Percentiles rank a stretch among this genome's conserved stretches.
These are phyloP conservation scores for Pyrenophora graminea DNA, from an alignment of 2,329 filamentous ascomycete genomes.

Conservation along the genomic window DNA sequence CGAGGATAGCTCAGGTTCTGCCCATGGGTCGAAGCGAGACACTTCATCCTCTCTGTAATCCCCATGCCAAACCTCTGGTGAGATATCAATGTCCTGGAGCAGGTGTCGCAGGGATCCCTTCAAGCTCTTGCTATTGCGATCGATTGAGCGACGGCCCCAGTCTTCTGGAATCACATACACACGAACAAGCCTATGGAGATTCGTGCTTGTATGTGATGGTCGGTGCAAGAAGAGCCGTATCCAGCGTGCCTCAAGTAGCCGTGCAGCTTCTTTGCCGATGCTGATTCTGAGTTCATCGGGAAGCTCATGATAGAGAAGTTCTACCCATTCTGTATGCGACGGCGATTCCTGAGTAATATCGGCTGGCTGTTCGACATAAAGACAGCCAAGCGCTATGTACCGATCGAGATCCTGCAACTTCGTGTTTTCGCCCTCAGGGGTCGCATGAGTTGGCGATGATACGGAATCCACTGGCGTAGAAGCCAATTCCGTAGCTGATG, in stretches of 20 bases:
- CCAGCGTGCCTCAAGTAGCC: constrained; percentile 42
- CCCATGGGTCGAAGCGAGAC: constrained; percentile 47
- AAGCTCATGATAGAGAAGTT: constrained; percentile 26
- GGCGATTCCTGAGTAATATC: not conserved
- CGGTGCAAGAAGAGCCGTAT: constrained; percentile 36
- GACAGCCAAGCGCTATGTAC: constrained; percentile 45
- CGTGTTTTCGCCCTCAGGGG: not conserved
- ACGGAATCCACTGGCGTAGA: constrained; percentile 19
- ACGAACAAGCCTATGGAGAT: constrained; percentile 47
- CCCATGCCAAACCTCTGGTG: constrained; percentile 61
- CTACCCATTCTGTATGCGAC: constrained; percentile 25
- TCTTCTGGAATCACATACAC: constrained; percentile 71
- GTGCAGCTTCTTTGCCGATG: constrained; percentile 31
- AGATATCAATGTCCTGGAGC: constrained; percentile 61
- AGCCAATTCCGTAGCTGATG: constrained; percentile 2
- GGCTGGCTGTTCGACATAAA: constrained; percentile 26
- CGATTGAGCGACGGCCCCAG: constrained; percentile 58
- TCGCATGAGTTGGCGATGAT: constrained; percentile 6
- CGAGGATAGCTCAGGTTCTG: constrained; percentile 54
- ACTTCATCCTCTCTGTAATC: constrained; percentile 21
- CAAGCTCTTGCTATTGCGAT: constrained; percentile 54
- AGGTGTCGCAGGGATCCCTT: constrained; percentile 55
- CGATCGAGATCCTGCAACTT: constrained; percentile 25
- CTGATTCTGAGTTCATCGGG: constrained; percentile 26
- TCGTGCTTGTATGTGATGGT: not conserved